Conservation (phyloP, 2,329 filamentous ascomycete species). For the Colletotrichum higginsianum region DNA sequence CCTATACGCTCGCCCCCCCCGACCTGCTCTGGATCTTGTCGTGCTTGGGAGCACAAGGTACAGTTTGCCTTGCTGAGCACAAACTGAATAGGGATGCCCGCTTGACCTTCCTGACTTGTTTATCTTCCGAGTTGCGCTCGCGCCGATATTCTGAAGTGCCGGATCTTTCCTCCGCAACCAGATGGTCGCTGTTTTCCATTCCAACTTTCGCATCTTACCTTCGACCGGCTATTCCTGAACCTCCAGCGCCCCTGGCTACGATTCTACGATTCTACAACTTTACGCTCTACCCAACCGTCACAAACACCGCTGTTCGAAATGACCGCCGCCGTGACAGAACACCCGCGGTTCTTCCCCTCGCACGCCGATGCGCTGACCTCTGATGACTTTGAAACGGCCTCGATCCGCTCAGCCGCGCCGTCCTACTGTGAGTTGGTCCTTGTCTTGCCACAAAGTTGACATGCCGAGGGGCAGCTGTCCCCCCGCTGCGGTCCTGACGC, state of each 20-base stretch:
- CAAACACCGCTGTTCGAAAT: conserved; percentile 11
- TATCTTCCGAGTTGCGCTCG: conserved; percentile 8
- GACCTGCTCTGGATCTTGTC: conserved; percentile 1
- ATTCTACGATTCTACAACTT: neutral
- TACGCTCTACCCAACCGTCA: neutral
- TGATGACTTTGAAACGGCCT: conserved; percentile 77
- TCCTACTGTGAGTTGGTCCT: conserved; percentile 70
- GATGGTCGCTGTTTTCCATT: conserved; percentile 24
- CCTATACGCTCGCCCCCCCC: conserved; percentile 17
- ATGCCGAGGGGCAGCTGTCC: conserved; percentile 2
- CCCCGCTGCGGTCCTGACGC: neutral
- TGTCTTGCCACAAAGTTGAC: conserved; percentile 1
- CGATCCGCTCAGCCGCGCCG: conserved; percentile 77
- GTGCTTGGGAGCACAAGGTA: neutral
- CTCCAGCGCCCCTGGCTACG: neutral
- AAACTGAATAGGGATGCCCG: neutral
- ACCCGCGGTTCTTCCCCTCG: conserved; percentile 39
- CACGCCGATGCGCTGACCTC: conserved; percentile 51
- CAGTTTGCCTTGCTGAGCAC: conserved; percentile 5
- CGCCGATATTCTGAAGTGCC: conserved; percentile 19
- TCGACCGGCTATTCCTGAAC: conserved; percentile 24
- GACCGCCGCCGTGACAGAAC: conserved; percentile 35
- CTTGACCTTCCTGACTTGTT: conserved; percentile 4
- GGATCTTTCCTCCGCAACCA: conserved; percentile 18
- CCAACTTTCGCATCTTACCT: conserved; percentile 17